A percentile compares a stretch with the other conserved stretches of the same genome.
Conservation (phyloP, 345 rosid genomes). For the Eucalyptus dawsonii region DNA sequence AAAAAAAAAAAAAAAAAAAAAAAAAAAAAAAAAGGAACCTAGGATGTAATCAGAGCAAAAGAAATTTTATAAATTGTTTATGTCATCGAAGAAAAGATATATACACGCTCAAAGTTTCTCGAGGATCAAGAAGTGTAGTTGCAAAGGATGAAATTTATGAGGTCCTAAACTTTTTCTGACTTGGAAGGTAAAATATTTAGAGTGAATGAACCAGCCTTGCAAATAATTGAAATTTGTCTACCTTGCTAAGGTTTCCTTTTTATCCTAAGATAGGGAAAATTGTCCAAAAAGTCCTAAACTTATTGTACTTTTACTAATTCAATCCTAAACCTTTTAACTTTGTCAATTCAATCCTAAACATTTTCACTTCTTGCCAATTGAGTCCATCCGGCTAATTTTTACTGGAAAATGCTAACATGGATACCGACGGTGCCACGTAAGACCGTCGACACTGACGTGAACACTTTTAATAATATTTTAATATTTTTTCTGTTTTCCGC, state of each 20-base stretch:
- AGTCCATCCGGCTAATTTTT: too few relatives aligned
- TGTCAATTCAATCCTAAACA: too few relatives aligned
- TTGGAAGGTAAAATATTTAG: background rate
- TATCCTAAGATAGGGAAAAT: too few relatives aligned
- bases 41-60: background rate
- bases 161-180: background rate
- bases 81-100: background rate
- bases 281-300: too few relatives aligned
- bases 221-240: background rate
- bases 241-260: too few relatives aligned
- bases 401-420: accelerated
- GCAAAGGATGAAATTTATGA: background rate
- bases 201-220: background rate
- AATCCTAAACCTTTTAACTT: too few relatives aligned
- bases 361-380: too few relatives aligned
- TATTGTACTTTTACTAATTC: too few relatives aligned
- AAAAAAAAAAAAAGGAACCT: background rate
- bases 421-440: too few relatives aligned
- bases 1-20: too few relatives aligned
- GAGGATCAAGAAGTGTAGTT: background rate
- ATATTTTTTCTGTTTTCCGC: too few relatives aligned
- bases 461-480: too few relatives aligned
- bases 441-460: accelerated
- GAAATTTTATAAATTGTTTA: background rate
- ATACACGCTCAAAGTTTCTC: background rate